Evolutionary conservation across 202 grass and related monocot genomes (phyloP).

Genomic region (Eragrostis tef): DNA sequence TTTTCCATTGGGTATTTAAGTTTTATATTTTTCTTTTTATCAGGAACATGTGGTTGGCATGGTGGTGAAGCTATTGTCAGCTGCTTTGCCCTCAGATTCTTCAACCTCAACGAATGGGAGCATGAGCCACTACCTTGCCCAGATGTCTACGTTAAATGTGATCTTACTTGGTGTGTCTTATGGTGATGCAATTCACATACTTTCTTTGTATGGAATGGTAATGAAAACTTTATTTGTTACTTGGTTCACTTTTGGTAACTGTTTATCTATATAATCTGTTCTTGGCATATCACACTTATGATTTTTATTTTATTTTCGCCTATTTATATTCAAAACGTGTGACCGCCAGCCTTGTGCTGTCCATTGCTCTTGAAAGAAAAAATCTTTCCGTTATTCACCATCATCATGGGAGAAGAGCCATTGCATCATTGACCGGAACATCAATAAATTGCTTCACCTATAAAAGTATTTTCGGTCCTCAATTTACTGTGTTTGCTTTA

Average conservation of each 20-base stretch:
- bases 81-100: conserved; percentile 70
- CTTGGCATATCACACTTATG: conserved; percentile 14
- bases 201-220: conserved; percentile 96
- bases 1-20: conserved; percentile 17
- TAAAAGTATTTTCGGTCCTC: not conserved
- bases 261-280: conserved; percentile 17
- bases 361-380: not conserved
- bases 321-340: not conserved
- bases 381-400: not conserved
- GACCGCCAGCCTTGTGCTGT: not conserved
- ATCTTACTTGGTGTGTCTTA: conserved; percentile 76
- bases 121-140: conserved; percentile 69
- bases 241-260: not conserved
- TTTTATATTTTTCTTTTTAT: conserved; percentile 34
- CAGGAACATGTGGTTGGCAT: conserved; percentile 88
- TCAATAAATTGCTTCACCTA: not conserved
- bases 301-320: no score
- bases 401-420: not conserved
- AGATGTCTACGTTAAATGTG: conserved; percentile 79
- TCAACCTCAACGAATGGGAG: conserved; percentile 61
- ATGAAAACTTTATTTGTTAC: conserved; percentile 32
- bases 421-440: conserved; percentile 16
- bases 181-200: conserved; percentile 81
- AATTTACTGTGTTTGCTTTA: conserved; percentile 4
- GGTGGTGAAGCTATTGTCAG: conserved; percentile 74